Base-by-base conservation (phyloP, 169 alveolate genomes). In the Theileria annulata region DNA sequence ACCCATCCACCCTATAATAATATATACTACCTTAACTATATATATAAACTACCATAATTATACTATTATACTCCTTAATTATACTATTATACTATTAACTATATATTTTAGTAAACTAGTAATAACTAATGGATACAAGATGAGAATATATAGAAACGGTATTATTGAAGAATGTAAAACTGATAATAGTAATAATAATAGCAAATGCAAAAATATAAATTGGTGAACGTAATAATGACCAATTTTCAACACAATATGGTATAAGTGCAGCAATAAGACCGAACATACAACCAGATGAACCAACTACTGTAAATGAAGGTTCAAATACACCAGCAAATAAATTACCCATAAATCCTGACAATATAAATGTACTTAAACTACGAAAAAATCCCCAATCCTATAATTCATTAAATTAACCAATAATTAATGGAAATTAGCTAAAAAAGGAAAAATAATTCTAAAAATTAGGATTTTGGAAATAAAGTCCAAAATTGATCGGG, bases 201-300 rank as follows among this genome's bases (percentile, higher is more conserved):
- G 88, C 94, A 93, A 92, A 76, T 82, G 92, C 72, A 85, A 95
- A 71, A 82, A 28, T 15, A 12, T 3, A 23, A 17, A n/a, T n/a
- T 51, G 31, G 60, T 28, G 23, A 25, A 12, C 19, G 27, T 30
- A 25, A 33, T 0, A 12, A 21, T 35, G 35, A 6, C 67, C 79
- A 59, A 71, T 66, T 49, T 80, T 92, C 94, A 33, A 87, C 80
- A 64, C 92, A 80, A 71, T 93, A 93, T 9, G 96, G 93, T 37
- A 94, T 82, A 62, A 93, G 67, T 9, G 95, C 96, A 23, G 96
- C 97, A 66, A 92, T 80, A 15, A 94, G 88, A 15, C 97, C 97
- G 75, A 87, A 94, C 58, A 94, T 76, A 2, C 95, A 93, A 30
- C 97, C 97, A 0, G 97, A 94, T 1, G 97, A 92, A n/a, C 97